Percentiles rank a stretch among this genome's conserved stretches.
phyloP scores from a whole-genome alignment of 106 monocot species.

The Amphibolis antarctica region DNA sequence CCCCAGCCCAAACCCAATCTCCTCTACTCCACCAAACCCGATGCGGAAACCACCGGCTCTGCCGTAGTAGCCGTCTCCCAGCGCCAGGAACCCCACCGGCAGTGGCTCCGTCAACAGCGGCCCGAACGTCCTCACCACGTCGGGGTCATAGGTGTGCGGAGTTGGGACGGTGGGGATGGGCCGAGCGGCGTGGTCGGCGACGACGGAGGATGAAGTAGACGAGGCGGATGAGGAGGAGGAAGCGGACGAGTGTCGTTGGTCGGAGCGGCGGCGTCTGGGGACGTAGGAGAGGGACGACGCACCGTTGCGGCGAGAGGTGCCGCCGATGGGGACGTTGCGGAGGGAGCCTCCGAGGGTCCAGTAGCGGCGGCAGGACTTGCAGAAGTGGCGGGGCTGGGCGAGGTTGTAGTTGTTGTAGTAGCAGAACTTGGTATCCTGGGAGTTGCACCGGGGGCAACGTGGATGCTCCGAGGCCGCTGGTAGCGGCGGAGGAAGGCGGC shows the following conservation, averaged over 20 bases:
- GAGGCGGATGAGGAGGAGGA: slow-evolving; percentile 4
- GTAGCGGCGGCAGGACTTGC: slow-evolving; percentile 78
- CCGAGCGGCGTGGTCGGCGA: not conserved
- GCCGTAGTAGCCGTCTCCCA: slow-evolving; percentile 3
- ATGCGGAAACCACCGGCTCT: slow-evolving; percentile 16
- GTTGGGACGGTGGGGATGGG: not conserved
- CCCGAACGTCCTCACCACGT: slow-evolving; percentile 7
- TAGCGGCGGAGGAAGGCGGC: not conserved
- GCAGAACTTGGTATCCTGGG: slow-evolving; percentile 40
- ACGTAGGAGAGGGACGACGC: not conserved
- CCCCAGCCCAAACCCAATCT: slow-evolving; percentile 12
- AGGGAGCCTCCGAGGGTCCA: slow-evolving; percentile 84
- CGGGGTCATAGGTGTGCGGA: not conserved
- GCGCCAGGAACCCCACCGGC: slow-evolving; percentile 13
- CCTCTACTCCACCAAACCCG: slow-evolving; percentile 2
- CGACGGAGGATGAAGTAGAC: not conserved
- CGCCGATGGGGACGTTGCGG: slow-evolving; percentile 47
- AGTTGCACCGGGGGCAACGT: slow-evolving; percentile 60
- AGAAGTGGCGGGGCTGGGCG: slow-evolving; percentile 79
- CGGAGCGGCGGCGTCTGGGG: slow-evolving; percentile 2
- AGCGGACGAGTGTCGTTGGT: not conserved
- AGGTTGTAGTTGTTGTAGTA: slow-evolving; percentile 55
- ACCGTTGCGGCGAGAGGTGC: not conserved
- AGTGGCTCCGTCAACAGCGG: slow-evolving; percentile 17
- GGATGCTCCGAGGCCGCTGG: slow-evolving; percentile 1